Evolutionary conservation across 805 yeast genomes (phyloP), one percentile per base, ranked within the genome.

Genomic region (Maudiozyma serrabonitensis): DNA sequence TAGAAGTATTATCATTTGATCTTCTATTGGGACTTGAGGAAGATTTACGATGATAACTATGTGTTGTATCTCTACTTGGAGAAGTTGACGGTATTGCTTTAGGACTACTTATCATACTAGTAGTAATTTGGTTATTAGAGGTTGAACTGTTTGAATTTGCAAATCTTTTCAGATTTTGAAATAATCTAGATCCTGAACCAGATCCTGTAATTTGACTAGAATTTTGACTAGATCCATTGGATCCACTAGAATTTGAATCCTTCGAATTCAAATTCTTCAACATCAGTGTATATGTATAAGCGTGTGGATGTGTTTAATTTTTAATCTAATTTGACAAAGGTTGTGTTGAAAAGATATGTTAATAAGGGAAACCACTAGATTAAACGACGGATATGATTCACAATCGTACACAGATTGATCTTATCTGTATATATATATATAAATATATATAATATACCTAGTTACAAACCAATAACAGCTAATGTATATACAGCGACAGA

Each of bases 81-180:
- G 42, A 39, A 8, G 42, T 18, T 11, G 42, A 18, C n/a, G 42
- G 42, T 18, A 42, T 42, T 8, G 18, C n/a, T 28, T 31, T 26
- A 7, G 45, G 45, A 42, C 45, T 42, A 45, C 39, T 18, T 6
- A 34, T 38, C 21, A 28, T 47, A 16, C 51, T 57, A 19, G 46
- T 52, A 26, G 54, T 51, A 34, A 50, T 46, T 23, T 35, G 39
- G n/a, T 32, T 32, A n/a, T 28, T 9, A 3, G 41, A 19, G n/a
- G 25, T 19, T 7, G 26, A 13, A 41, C 18, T 41, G 9, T 38
- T 38, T 34, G 51, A 48, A 39, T 55, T 60, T 2, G 66, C 55
- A 16, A 64, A 49, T 46, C 61, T 55, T 50, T 61, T 64, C 46
- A 64, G 50, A 46, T 61, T 63, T 18, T 63, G 60, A 41, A 64